Evolutionary conservation across 2,329 filamentous ascomycete genomes (phyloP).

Genomic region (Nakataea oryzae): DNA sequence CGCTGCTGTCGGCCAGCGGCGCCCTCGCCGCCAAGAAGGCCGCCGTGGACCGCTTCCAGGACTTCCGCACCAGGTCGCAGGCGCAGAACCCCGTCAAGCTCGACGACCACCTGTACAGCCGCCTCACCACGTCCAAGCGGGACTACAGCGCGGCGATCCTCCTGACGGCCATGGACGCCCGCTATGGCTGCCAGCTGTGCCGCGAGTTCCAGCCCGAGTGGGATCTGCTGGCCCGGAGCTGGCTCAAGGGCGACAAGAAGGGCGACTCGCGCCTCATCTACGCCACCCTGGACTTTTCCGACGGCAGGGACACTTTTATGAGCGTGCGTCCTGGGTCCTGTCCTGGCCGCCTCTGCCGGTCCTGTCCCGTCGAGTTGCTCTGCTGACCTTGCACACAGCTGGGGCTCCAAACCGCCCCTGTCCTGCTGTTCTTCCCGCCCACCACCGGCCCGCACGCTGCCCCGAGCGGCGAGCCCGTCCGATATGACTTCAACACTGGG

Average conservation of each 20-base stretch:
- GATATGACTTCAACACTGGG: conserved; percentile 80
- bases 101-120: conserved; percentile 62
- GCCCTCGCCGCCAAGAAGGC: conserved; percentile 52
- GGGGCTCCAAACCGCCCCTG: conserved; percentile 85
- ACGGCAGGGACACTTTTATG: conserved; percentile 78
- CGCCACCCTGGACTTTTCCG: conserved; percentile 75
- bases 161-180: conserved; percentile 73
- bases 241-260: conserved; percentile 73
- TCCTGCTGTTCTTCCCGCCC: conserved; percentile 79
- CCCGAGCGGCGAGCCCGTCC: conserved; percentile 54
- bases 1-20: conserved; percentile 47
- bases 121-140: conserved; percentile 65
- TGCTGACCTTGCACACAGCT: conserved; percentile 42
- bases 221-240: conserved; percentile 77
- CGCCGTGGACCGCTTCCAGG: conserved; percentile 51
- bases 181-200: conserved; percentile 80
- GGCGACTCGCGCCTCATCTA: conserved; percentile 66
- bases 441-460: conserved; percentile 73
- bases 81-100: conserved; percentile 63
- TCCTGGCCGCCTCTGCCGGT: conserved; percentile 2
- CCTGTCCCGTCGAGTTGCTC: conserved; percentile 8
- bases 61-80: conserved; percentile 59
- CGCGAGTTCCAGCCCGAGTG: conserved; percentile 90
- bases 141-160: conserved; percentile 79
- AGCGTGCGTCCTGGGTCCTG: conserved; percentile 45